phyloP scores from a whole-genome alignment of 2,329 filamentous ascomycete species.

The Botrytis hyacinthi region DNA sequence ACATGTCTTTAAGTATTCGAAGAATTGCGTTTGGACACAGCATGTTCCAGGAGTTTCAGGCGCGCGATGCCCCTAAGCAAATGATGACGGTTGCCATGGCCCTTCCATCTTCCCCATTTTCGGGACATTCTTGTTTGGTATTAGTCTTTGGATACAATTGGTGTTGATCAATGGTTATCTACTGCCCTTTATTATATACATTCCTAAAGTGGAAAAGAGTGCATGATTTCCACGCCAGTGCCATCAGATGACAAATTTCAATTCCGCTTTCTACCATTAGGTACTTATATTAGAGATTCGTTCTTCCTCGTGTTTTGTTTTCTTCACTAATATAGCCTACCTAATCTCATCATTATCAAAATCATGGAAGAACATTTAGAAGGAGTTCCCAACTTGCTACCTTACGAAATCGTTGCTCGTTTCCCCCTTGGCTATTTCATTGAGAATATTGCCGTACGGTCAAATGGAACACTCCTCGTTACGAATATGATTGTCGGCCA shows the following conservation, averaged over 20 bases:
- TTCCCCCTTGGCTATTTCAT: conserved; percentile 20
- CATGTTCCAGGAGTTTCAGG: background rate
- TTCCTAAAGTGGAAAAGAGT: background rate
- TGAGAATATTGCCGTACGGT: conserved; percentile 40
- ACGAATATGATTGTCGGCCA: conserved; percentile 36
- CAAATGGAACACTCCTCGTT: conserved; percentile 51
- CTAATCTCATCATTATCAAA: background rate
- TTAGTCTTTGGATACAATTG: background rate
- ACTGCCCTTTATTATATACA: background rate
- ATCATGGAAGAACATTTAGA: background rate
- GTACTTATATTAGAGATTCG: background rate
- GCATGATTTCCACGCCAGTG: background rate
- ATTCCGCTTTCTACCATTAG: background rate
- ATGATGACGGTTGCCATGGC: background rate
- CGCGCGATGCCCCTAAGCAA: background rate
- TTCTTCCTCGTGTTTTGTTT: background rate
- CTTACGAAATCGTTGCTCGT: background rate
- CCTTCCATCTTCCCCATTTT: background rate
- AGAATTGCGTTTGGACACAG: background rate
- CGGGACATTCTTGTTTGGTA: background rate
- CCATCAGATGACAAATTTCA: background rate
- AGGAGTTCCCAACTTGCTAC: background rate
- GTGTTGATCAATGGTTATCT: background rate
- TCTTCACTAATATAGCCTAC: background rate
- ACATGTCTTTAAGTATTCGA: background rate